phyloP scores from a whole-genome alignment of 176 grass and related monocot species.

The Alopecurus myosuroides region DNA sequence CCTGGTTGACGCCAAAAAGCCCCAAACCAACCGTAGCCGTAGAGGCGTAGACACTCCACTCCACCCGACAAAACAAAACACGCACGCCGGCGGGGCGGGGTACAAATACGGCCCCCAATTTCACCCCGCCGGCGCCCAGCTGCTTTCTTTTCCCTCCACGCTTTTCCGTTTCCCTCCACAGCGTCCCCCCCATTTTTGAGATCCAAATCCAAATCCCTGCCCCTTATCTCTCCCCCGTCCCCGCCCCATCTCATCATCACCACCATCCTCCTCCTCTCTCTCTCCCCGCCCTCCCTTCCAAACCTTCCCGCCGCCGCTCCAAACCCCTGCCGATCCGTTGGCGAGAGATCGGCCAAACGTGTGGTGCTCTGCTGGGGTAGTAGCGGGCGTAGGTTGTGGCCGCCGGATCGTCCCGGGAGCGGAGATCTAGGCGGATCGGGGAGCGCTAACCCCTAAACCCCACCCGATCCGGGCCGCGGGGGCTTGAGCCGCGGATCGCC shows the following conservation, averaged over 20 bases:
- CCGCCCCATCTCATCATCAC: background rate
- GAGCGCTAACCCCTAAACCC: background rate
- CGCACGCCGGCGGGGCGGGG: background rate
- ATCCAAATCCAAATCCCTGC: background rate
- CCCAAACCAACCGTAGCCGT: background rate
- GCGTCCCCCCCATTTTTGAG: conserved; percentile 20
- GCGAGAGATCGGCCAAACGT: background rate
- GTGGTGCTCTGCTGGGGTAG: background rate
- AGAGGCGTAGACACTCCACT: background rate
- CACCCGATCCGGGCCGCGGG: conserved; percentile 20
- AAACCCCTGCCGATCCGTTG: background rate
- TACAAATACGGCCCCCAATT: background rate
- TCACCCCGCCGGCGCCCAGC: background rate
- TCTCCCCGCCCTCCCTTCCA: background rate
- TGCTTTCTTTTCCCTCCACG: conserved; percentile 27
- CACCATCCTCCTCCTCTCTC: conserved; percentile 3
- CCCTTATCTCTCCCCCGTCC: conserved; percentile 11
- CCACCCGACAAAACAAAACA: background rate
- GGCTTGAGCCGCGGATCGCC: background rate
- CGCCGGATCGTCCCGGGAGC: background rate
- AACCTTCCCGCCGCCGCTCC: conserved; percentile 20
- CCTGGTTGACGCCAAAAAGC: background rate
- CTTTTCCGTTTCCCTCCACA: conserved; percentile 49
- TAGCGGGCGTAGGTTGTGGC: background rate
- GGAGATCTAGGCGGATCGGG: conserved; percentile 23